Evolutionary conservation across 164 flowering plant species (phyloP).

Genomic region (Liriodendron chinense): DNA sequence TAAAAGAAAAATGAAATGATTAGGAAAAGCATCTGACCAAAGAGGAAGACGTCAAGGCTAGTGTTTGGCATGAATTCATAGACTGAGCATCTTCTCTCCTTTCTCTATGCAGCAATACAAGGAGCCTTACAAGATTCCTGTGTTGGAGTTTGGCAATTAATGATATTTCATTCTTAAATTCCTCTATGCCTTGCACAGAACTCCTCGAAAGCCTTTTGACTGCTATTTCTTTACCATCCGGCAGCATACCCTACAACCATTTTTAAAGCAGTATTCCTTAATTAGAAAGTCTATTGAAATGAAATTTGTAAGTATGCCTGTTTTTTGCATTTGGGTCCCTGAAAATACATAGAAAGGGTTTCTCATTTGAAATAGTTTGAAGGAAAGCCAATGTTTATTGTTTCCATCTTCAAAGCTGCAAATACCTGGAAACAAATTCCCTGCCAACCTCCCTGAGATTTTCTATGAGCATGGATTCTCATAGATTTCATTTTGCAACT

Average conservation of each 20-base stretch:
- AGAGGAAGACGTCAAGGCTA: conserved; percentile 32
- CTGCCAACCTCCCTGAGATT: too few species aligned
- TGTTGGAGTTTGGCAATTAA: conserved; percentile 51
- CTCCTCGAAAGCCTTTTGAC: conserved; percentile 35
- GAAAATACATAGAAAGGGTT: too few species aligned
- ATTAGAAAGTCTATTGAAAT: too few species aligned
- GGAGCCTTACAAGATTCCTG: conserved; percentile 43
- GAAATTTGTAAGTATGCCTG: too few species aligned
- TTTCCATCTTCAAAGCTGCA: too few species aligned
- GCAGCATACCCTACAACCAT: conserved; percentile 23
- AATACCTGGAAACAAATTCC: too few species aligned
- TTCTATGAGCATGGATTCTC: too few species aligned
- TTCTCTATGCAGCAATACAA: conserved; percentile 39
- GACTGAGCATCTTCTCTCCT: conserved; percentile 36
- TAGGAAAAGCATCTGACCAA: conserved; percentile 17
- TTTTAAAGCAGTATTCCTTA: too few species aligned
- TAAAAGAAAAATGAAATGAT: not conserved
- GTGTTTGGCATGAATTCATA: conserved; percentile 39
- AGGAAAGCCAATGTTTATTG: too few species aligned
- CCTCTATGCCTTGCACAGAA: conserved; percentile 35
- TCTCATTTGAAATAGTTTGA: too few species aligned
- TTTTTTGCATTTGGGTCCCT: too few species aligned
- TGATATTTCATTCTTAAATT: conserved; percentile 44
- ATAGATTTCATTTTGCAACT: too few species aligned
- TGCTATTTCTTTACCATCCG: conserved; percentile 38